Percentiles rank a stretch among this genome's conserved stretches.
phyloP scores from a whole-genome alignment of 495 filamentous ascomycete species.

The Annulohypoxylon stygium region DNA sequence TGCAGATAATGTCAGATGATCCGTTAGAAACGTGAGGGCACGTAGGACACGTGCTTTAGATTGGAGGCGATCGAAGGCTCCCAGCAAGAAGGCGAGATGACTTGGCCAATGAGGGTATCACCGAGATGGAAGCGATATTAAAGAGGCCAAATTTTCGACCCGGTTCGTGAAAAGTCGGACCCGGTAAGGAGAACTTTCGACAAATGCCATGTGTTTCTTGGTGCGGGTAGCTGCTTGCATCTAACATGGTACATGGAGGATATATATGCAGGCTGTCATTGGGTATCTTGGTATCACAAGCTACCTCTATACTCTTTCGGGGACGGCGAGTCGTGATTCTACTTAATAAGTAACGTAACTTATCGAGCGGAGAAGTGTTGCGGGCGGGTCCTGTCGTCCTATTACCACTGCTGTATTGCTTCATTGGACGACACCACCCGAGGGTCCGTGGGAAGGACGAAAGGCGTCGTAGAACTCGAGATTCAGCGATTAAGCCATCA shows the following conservation, averaged over 20 bases:
- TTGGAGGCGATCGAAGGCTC: constrained; percentile 14
- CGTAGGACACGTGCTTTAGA: constrained; percentile 21
- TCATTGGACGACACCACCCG: background rate
- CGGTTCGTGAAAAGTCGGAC: constrained; percentile 11
- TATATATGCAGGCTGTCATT: constrained; percentile 23
- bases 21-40: constrained; percentile 27
- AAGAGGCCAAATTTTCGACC: constrained; percentile 5
- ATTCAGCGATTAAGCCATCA: constrained; percentile 1
- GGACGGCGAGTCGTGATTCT: constrained; percentile 13
- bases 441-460: background rate
- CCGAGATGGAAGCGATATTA: constrained; percentile 22
- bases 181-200: constrained; percentile 3
- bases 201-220: constrained; percentile 35
- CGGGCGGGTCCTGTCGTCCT: constrained; percentile 4
- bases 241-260: constrained; percentile 16
- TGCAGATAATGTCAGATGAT: constrained; percentile 33
- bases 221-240: constrained; percentile 34
- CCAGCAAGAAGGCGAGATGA: constrained; percentile 13
- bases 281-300: constrained; percentile 21
- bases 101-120: constrained; percentile 20
- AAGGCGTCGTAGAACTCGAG: constrained; percentile 11
- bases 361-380: background rate
- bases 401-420: constrained; percentile 1
- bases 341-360: constrained; percentile 8
- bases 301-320: constrained; percentile 12